Conservation (phyloP, 371 early-diverging fungal species). For the Saksenaea oblongispora region DNA sequence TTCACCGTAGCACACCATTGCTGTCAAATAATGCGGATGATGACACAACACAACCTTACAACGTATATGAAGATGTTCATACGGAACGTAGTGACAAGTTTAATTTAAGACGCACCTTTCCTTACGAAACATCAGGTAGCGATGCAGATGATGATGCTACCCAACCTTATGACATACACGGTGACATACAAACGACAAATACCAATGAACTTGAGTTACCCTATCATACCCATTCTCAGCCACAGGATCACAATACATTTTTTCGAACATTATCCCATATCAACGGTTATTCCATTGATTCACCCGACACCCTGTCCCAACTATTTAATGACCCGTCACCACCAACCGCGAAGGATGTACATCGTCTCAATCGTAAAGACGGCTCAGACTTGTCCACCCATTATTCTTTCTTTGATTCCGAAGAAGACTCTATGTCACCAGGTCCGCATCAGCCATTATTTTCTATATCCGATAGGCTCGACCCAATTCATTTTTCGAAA, state of each 20-base stretch:
- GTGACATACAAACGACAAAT: background rate
- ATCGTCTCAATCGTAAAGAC: background rate
- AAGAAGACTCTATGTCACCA: background rate
- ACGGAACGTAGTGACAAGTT: background rate
- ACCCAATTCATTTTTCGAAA: background rate
- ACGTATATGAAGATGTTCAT: background rate
- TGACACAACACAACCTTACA: background rate
- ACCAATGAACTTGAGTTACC: background rate
- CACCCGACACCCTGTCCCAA: background rate
- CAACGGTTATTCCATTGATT: background rate
- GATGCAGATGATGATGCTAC: background rate
- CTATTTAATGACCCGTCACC: background rate
- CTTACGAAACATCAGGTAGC: background rate
- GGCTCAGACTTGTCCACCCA: background rate
- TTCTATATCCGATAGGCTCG: background rate
- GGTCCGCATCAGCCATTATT: background rate
- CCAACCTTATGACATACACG: background rate
- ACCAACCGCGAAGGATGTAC: background rate
- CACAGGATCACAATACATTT: background rate
- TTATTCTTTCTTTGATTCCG: background rate
- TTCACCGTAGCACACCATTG: background rate
- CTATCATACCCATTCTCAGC: background rate
- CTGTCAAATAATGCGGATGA: background rate
- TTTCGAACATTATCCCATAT: background rate
- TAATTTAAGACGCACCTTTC: background rate